Evolutionary conservation across 306 rosid species (phyloP).

Genomic region (Erythrophleum fordii): DNA sequence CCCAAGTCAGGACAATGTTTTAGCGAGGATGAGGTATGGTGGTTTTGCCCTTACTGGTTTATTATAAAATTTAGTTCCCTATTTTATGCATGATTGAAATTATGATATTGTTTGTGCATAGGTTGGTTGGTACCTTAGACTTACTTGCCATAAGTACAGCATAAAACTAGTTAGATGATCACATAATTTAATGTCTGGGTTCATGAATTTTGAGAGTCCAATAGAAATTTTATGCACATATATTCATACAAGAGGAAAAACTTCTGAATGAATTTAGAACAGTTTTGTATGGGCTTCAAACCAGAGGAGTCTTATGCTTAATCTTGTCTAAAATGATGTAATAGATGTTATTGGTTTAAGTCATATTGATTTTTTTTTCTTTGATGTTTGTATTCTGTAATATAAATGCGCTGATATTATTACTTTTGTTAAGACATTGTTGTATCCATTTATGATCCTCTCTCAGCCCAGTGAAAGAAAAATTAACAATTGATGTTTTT

Average conservation of each 20-base stretch:
- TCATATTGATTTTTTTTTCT: neutral
- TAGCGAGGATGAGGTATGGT: constrained; percentile 91
- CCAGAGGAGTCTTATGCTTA: constrained; percentile 5
- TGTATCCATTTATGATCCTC: constrained; percentile 6
- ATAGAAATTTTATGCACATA: constrained; percentile 11
- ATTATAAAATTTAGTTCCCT: constrained; percentile 23
- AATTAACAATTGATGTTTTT: neutral
- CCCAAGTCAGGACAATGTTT: constrained; percentile 87
- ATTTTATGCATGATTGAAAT: neutral
- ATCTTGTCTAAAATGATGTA: constrained; percentile 24
- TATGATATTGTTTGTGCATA: constrained; percentile 26
- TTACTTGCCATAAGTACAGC: neutral
- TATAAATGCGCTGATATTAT: neutral
- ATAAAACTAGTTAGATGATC: neutral
- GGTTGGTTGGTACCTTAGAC: constrained; percentile 3
- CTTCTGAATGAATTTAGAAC: constrained; percentile 5
- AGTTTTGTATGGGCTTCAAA: constrained; percentile 3
- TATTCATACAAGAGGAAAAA: constrained; percentile 21
- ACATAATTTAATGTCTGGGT: constrained; percentile 2
- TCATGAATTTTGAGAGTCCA: neutral
- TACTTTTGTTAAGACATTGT: neutral
- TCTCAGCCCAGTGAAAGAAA: neutral
- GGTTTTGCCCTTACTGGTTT: constrained; percentile 23
- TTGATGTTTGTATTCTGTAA: neutral
- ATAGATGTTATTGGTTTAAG: neutral